Conservation (phyloP, 805 yeast genomes). For the Babjeviella inositovora region DNA sequence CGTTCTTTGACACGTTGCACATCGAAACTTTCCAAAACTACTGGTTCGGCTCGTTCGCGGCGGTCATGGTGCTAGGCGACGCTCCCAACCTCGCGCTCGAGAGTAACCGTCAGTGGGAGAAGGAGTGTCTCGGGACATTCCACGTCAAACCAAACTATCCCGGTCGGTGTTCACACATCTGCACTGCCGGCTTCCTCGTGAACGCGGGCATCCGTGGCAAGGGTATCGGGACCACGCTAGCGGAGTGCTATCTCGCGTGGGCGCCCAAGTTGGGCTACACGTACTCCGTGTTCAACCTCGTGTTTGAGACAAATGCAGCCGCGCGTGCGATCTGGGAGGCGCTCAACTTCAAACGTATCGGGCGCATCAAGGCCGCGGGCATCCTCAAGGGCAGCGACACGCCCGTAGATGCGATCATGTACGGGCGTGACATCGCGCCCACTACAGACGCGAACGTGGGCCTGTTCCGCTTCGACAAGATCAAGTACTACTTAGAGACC, state of each 20-base stretch:
- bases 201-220: constrained; percentile 87
- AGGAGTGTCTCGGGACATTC: constrained; percentile 81
- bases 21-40: constrained; percentile 64
- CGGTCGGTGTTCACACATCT: constrained; percentile 86
- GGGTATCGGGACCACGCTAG: constrained; percentile 77
- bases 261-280: constrained; percentile 82
- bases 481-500: constrained; percentile 62
- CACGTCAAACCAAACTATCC: constrained; percentile 80
- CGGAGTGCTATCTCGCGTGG: constrained; percentile 82
- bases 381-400: constrained; percentile 69
- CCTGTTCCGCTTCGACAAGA: constrained; percentile 56
- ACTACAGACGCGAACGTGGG: constrained; percentile 29
- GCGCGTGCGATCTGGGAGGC: constrained; percentile 69
- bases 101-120: constrained; percentile 68
- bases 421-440: constrained; percentile 64
- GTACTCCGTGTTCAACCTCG: constrained; percentile 67
- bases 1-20: constrained; percentile 68
- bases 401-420: constrained; percentile 78
- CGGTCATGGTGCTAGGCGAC: constrained; percentile 70
- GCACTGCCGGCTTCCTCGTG: constrained; percentile 77
- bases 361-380: constrained; percentile 78
- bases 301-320: constrained; percentile 77
- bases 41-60: constrained; percentile 84
- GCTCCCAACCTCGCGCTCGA: constrained; percentile 24
- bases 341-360: constrained; percentile 61